phyloP scores from a whole-genome alignment of 129 eudicot species.

The Chrysanthemum makinoi region DNA sequence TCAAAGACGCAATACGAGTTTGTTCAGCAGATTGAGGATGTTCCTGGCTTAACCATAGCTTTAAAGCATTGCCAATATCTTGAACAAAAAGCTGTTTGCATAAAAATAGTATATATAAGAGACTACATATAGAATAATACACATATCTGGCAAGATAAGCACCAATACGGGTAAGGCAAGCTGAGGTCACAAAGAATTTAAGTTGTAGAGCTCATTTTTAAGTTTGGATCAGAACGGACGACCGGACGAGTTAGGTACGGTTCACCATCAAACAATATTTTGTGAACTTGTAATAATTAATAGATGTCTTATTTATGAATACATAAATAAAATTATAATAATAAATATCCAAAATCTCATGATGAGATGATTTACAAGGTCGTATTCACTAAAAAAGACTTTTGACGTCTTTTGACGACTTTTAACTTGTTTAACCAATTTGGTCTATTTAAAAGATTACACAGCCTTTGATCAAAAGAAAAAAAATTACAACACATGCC shows the following conservation, averaged over 20 bases:
- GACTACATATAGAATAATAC: background rate
- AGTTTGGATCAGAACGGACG: background rate
- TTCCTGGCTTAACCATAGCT: conserved; percentile 46
- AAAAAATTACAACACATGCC: background rate
- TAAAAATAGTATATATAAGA: conserved; percentile 21
- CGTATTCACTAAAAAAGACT: background rate
- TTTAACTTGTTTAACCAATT: background rate
- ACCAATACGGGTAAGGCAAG: background rate
- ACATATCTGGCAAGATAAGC: background rate
- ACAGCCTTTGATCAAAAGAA: too few relatives aligned
- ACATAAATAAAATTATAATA: background rate
- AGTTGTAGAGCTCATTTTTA: background rate
- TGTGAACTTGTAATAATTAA: background rate
- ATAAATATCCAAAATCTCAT: background rate
- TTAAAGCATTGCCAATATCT: conserved; percentile 62
- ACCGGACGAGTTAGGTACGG: background rate
- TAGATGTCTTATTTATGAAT: background rate
- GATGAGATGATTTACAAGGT: background rate
- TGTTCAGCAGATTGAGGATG: conserved; percentile 34
- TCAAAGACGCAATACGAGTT: conserved; percentile 33
- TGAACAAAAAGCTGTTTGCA: conserved; percentile 43
- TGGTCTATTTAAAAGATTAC: background rate
- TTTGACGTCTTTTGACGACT: background rate
- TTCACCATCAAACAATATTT: conserved; percentile 1
- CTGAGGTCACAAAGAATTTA: background rate